Percentiles rank a stretch among this genome's conserved stretches.
These are phyloP conservation scores for Holtermannia corniformis DNA, from an alignment of 768 basidiomycete genomes.

Conservation along the genomic window DNA sequence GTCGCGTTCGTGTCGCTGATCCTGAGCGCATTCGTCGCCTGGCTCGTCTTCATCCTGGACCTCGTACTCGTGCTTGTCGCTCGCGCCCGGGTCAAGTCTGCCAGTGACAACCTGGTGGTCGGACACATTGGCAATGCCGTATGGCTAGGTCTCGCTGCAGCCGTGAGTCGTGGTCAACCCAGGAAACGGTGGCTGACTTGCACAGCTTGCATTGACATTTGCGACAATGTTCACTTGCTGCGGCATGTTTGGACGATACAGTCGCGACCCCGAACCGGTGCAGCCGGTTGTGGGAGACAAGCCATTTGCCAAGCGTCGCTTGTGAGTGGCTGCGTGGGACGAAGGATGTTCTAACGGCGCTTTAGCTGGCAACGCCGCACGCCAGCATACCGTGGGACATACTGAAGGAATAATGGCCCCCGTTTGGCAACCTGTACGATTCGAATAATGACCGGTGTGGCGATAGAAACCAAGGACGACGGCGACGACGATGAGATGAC, in stretches of 20 bases:
- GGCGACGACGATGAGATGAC: too few species aligned
- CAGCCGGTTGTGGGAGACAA: background rate
- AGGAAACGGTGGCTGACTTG: background rate
- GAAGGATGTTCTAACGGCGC: too few species aligned
- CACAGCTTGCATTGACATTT: slow-evolving; percentile 18
- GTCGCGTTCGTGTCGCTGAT: background rate
- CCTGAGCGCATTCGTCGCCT: background rate
- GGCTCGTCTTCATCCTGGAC: slow-evolving; percentile 19
- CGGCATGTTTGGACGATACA: slow-evolving; percentile 30
- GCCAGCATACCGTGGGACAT: background rate
- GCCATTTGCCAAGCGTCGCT: background rate
- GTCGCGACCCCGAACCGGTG: background rate
- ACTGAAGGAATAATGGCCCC: background rate
- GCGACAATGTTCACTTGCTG: slow-evolving; percentile 25
- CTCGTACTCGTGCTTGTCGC: background rate
- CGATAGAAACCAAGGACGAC: too few species aligned
- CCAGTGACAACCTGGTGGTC: background rate
- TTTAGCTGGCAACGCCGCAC: background rate
- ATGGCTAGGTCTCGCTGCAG: slow-evolving; percentile 26
- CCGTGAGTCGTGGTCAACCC: slow-evolving; percentile 10
- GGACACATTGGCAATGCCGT: slow-evolving; percentile 9
- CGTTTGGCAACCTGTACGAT: too few species aligned
- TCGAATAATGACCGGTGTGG: too few species aligned
- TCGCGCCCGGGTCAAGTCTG: background rate
- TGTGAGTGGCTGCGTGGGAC: background rate